phyloP scores from a whole-genome alignment of 345 rosid genomes.

The Hibiscus mutabilis region DNA sequence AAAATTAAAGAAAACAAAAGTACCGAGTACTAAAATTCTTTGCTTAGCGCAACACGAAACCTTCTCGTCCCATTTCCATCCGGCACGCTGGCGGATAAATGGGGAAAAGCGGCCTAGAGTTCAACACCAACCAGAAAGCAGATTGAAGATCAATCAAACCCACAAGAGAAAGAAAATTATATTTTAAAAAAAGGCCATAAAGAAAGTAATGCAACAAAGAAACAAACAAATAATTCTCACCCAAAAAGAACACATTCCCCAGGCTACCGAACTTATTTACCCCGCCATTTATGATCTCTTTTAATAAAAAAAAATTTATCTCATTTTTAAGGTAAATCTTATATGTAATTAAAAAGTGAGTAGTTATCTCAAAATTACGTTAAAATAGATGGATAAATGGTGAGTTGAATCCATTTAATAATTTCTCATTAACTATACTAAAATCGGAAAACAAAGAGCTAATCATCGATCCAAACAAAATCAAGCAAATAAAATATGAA shows the following conservation, averaged over 20 bases:
- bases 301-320: too few relatives aligned
- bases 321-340: too few relatives aligned
- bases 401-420: too few relatives aligned
- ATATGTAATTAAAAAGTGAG: too few relatives aligned
- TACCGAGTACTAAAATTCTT: conserved; percentile 18
- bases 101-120: conserved; percentile 46
- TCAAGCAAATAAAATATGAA: conserved; percentile 14
- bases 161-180: not conserved
- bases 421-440: conserved; percentile 3
- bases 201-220: not conserved
- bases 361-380: too few relatives aligned
- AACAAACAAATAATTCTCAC: not conserved
- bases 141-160: not conserved
- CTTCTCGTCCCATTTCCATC: conserved; percentile 29
- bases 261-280: too few relatives aligned
- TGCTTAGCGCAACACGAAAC: conserved; percentile 46
- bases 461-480: conserved; percentile 10
- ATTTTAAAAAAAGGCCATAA: too few relatives aligned
- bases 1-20: not conserved
- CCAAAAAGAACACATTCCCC: conserved; percentile 15
- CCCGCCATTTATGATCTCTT: too few relatives aligned
- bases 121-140: conserved; percentile 37
- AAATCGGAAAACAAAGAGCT: conserved; percentile 3
- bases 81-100: conserved; percentile 43
- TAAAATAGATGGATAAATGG: too few relatives aligned